Evolutionary conservation across 352 stramenopile genomes (phyloP).

Genomic region (Thalassiosira ordinaria): DNA sequence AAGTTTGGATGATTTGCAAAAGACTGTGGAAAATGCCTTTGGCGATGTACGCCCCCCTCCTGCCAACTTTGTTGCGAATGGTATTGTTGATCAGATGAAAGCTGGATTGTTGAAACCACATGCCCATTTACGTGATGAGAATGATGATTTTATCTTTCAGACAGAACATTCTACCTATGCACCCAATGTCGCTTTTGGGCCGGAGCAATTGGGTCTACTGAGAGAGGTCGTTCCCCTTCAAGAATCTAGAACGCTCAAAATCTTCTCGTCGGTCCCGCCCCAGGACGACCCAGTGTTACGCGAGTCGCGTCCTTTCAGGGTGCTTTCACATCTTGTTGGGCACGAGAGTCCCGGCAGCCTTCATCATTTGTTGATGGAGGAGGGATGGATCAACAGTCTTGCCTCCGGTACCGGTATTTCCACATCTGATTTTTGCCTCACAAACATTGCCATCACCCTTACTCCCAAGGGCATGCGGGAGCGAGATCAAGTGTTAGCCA

Average conservation of each 20-base stretch:
- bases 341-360: slow-evolving; percentile 83
- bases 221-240: slow-evolving; percentile 74
- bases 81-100: slow-evolving; percentile 56
- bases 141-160: slow-evolving; percentile 61
- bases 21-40: slow-evolving; percentile 80
- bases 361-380: slow-evolving; percentile 78
- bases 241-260: slow-evolving; percentile 76
- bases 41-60: slow-evolving; percentile 56
- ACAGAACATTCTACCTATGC: slow-evolving; percentile 74
- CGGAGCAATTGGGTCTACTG: slow-evolving; percentile 72
- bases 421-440: slow-evolving; percentile 77
- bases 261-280: slow-evolving; percentile 80
- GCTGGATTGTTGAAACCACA: slow-evolving; percentile 35
- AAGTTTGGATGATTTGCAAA: slow-evolving; percentile 80
- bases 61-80: slow-evolving; percentile 52
- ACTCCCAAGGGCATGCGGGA: slow-evolving; percentile 79
- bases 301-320: slow-evolving; percentile 69
- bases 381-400: slow-evolving; percentile 74
- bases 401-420: slow-evolving; percentile 73
- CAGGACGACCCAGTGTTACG: slow-evolving; percentile 70
- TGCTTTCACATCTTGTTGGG: slow-evolving; percentile 83
- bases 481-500: slow-evolving; percentile 74
- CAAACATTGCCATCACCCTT: slow-evolving; percentile 71
- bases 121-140: slow-evolving; percentile 37
- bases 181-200: slow-evolving; percentile 68